Conservation (phyloP, 129 eudicot species). For the Flaveria bidentis region DNA sequence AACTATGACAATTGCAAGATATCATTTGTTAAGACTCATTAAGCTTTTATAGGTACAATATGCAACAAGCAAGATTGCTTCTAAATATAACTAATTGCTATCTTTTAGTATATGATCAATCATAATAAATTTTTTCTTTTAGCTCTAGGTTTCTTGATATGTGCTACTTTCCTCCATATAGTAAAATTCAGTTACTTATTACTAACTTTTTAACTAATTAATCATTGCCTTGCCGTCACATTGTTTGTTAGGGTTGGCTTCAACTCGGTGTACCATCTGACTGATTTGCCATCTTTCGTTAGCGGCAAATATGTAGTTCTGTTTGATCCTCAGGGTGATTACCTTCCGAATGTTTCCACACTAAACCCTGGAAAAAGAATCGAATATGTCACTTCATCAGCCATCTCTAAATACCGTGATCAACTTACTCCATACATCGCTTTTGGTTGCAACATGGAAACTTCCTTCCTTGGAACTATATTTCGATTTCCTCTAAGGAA, state of each 20-base stretch:
- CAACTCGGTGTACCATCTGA: conserved; percentile 97
- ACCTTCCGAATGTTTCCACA: conserved; percentile 85
- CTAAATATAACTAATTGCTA: background rate
- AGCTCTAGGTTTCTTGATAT: conserved; percentile 20
- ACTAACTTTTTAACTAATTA: conserved; percentile 13
- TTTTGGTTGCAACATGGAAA: conserved; percentile 92
- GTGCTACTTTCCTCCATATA: conserved; percentile 13
- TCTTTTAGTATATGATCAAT: conserved; percentile 7
- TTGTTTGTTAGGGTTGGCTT: conserved; percentile 81
- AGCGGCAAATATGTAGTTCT: conserved; percentile 89
- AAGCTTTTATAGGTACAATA: background rate
- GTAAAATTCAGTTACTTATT: background rate
- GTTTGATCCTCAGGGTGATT: conserved; percentile 96
- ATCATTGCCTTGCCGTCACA: conserved; percentile 22
- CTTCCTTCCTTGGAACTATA: conserved; percentile 80
- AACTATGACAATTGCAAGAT: background rate
- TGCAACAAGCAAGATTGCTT: conserved; percentile 2
- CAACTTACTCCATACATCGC: conserved; percentile 91
- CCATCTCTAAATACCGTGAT: conserved; percentile 73
- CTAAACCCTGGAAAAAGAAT: conserved; percentile 97
- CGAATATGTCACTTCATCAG: conserved; percentile 85
- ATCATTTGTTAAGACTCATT: background rate
- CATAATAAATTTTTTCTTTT: conserved; percentile 7
- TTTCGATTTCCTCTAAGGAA: conserved; percentile 95
- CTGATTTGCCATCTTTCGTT: conserved; percentile 96